Evolutionary conservation across 163 green algal species (phyloP), one percentile per base, ranked within the genome.

Genomic region (Chlamydomonas reinhardtii): DNA sequence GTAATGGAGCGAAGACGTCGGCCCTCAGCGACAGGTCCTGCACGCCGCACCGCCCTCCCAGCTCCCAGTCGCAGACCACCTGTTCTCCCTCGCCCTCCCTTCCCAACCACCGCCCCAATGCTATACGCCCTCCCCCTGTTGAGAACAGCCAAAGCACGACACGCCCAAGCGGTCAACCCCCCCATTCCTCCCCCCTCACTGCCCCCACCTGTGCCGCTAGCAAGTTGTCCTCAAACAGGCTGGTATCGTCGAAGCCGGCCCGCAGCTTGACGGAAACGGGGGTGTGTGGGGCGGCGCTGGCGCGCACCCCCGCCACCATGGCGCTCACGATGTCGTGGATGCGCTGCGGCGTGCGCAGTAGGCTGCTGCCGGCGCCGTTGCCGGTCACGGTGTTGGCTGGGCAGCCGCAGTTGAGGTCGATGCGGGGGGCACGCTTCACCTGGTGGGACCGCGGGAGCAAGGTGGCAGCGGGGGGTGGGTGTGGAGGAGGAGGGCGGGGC

Each of bases 321-420:
- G 77, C 82, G 20, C 35, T n/a, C 59, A 94, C 89, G 19, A 88
- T 81, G 1, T 54, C 52, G 4, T 92, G 56, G n/a, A 96, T 73
- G 24, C 86, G 74, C 27, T 93, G 59, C 0, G 94, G 94, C 27
- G 87, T 87, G 17, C 76, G 71, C 54, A 96, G 84, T 77, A 96
- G 78, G 37, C 86, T 92, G 62, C 56, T 89, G 11, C 94, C 94
- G 2, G 94, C 93, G 43, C 93, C 93, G 48, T 94, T 94, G 29
- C 94, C 94, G 17, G 94, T 96, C 61, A 96, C 94, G n/a, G 84
- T 89, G 83, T 95, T 96, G 35, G 93, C 92, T 31, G 94, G 94
- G 76, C 93, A 96, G 31, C 91, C 94, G 77, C 93, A 96, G 87
- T 97, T 97, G 2, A 96, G 86, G 86, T 96, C 93, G 31, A 97